A percentile compares a stretch with the other conserved stretches of the same genome.
These are phyloP conservation scores for Crassisporium funariophilum DNA, from an alignment of 768 basidiomycete genomes.

Conservation along the genomic window DNA sequence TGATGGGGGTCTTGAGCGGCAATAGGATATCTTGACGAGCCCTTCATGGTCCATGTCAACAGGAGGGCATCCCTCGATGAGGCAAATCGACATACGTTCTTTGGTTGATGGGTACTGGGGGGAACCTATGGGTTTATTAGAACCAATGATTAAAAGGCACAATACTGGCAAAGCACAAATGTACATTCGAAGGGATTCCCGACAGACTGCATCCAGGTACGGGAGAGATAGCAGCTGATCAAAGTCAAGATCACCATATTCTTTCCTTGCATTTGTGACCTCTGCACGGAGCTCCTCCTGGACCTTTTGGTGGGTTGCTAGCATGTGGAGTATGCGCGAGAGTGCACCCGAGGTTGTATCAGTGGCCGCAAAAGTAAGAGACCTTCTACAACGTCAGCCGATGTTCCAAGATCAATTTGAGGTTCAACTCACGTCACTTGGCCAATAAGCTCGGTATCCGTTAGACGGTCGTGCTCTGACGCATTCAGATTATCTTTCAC, in stretches of 20 bases:
- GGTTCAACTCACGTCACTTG: conserved; percentile 27
- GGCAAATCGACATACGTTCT: conserved; percentile 18
- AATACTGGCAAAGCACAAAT: neutral
- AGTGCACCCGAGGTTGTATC: conserved; percentile 26
- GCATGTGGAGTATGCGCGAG: conserved; percentile 19
- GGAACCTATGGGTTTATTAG: conserved; percentile 11
- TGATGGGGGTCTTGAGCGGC: conserved; percentile 26
- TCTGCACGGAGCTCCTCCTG: conserved; percentile 25
- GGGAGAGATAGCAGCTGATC: conserved; percentile 38
- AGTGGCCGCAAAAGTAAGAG: conserved; percentile 27
- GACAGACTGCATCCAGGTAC: conserved; percentile 38
- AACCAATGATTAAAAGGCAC: neutral
- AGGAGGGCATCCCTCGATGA: neutral
- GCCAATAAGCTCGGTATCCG: conserved; percentile 38
- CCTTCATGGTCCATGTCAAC: conserved; percentile 8
- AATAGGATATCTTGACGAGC: conserved; percentile 24
- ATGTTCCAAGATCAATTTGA: neutral
- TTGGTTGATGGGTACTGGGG: conserved; percentile 23
- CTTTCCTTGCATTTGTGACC: conserved; percentile 22
- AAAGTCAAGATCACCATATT: conserved; percentile 30
- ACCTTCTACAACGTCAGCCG: conserved; percentile 8
- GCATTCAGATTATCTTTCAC: conserved; percentile 39
- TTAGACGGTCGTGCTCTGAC: conserved; percentile 29
- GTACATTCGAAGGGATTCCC: conserved; percentile 37
- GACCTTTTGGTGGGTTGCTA: conserved; percentile 17